Percentiles rank a stretch among this genome's conserved stretches.
phyloP scores from a whole-genome alignment of 306 rosid species.

The Rosa lucieae region DNA sequence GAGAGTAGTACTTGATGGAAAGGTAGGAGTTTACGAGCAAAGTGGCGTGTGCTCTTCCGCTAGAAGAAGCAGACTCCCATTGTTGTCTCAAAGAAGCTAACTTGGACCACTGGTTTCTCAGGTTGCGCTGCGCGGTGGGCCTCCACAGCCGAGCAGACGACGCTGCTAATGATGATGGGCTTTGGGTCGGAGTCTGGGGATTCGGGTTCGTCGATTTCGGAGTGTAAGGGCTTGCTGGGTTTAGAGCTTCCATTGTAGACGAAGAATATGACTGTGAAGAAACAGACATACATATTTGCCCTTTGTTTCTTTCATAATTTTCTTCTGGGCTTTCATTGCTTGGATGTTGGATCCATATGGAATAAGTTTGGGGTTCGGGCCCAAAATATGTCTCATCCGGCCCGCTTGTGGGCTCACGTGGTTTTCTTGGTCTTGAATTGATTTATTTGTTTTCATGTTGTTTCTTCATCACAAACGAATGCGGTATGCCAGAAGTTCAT shows the following conservation, averaged over 20 bases:
- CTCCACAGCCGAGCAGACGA: conserved; percentile 63
- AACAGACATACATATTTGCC: not conserved
- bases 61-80: conserved; percentile 63
- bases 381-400: not conserved
- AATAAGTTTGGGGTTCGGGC: not conserved
- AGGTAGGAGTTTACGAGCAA: conserved; percentile 61
- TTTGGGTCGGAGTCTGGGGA: conserved; percentile 13
- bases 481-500: too few relatives aligned
- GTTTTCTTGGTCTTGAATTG: too few relatives aligned
- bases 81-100: conserved; percentile 42
- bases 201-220: conserved; percentile 26
- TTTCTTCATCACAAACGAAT: too few relatives aligned
- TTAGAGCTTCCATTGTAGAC: conserved; percentile 35
- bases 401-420: not conserved
- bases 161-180: conserved; percentile 20
- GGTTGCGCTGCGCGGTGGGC: conserved; percentile 65
- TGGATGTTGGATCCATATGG: too few relatives aligned
- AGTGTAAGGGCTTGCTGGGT: conserved; percentile 22
- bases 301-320: not conserved
- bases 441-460: too few relatives aligned
- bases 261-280: not conserved
- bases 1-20: conserved; percentile 41
- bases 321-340: not conserved
- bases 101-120: conserved; percentile 74
- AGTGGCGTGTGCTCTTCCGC: conserved; percentile 55